phyloP scores from a whole-genome alignment of 495 filamentous ascomycete species.

The Apiosordaria backusii region DNA sequence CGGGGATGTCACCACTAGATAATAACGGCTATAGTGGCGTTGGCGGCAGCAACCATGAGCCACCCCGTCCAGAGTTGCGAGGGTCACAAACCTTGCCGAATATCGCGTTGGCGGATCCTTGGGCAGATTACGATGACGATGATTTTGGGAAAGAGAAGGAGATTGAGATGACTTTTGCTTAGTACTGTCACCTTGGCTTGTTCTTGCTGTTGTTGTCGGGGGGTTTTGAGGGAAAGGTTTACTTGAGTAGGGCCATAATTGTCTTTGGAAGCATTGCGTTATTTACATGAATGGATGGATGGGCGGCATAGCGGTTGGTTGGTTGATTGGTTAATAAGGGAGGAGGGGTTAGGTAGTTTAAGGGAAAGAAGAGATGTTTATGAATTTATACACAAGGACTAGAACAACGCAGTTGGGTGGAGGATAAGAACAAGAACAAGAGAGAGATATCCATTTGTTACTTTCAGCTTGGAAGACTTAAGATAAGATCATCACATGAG shows the following conservation, averaged over 20 bases:
- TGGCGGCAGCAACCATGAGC: constrained; percentile 10
- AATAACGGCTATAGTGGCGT: constrained; percentile 18
- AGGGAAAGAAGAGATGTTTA: neutral
- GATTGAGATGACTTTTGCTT: constrained; percentile 75
- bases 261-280: neutral
- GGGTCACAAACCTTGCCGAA: constrained; percentile 41
- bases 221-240: neutral
- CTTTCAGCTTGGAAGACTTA: too few species aligned
- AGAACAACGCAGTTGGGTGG: neutral
- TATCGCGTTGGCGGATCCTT: constrained; percentile 66
- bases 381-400: neutral
- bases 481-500: too few species aligned
- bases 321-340: neutral
- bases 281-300: neutral
- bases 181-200: too few species aligned
- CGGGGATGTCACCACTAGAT: too few species aligned
- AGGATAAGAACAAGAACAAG: neutral
- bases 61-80: constrained; percentile 41
- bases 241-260: neutral
- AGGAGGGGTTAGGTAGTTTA: neutral
- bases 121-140: constrained; percentile 76
- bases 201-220: neutral
- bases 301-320: neutral
- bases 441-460: neutral
- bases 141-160: constrained; percentile 69